phyloP scores from a whole-genome alignment of 495 filamentous ascomycete genomes.

The Lichina pygmaea region DNA sequence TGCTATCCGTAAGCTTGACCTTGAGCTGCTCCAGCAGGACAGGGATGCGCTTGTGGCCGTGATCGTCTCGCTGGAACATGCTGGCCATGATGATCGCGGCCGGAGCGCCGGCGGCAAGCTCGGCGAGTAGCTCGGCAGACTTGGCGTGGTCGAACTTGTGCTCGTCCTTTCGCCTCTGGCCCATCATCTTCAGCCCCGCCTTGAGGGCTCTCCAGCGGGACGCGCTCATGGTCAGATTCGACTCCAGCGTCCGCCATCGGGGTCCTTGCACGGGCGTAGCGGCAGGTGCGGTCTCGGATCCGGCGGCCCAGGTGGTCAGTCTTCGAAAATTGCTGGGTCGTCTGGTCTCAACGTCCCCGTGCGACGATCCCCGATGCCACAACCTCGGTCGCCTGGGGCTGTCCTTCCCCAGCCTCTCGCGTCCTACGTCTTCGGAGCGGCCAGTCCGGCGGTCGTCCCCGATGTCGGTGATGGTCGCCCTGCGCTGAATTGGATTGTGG shows the following conservation, averaged over 20 bases:
- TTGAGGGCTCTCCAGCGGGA: constrained; percentile 76
- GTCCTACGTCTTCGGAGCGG: constrained; percentile 73
- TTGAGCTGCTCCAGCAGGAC: constrained; percentile 90
- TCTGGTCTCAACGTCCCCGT: constrained; percentile 21
- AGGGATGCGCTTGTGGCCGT: constrained; percentile 80
- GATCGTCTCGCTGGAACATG: constrained; percentile 92
- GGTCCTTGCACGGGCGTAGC: constrained; percentile 20
- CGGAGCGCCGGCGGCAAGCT: constrained; percentile 72
- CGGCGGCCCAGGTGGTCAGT: constrained; percentile 40
- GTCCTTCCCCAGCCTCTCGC: constrained; percentile 35
- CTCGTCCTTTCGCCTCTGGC: constrained; percentile 52
- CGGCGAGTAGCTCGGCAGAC: constrained; percentile 85
- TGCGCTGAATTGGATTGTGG: constrained; percentile 26
- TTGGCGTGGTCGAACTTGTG: constrained; percentile 75
- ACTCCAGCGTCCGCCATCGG: constrained; percentile 24
- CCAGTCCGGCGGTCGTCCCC: constrained; percentile 37
- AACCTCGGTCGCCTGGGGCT: constrained; percentile 22
- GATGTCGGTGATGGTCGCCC: constrained; percentile 42
- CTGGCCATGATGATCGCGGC: constrained; percentile 82
- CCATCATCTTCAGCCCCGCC: constrained; percentile 55
- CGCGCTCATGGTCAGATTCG: constrained; percentile 50
- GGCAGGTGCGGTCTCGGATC: constrained; percentile 26
- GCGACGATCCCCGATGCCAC: background rate
- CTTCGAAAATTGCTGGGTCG: constrained; percentile 48
- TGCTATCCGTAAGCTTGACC: constrained; percentile 56